These are phyloP conservation scores for Apiospora arundinis DNA, from an alignment of 2,329 filamentous ascomycete genomes.

Conservation along the genomic window DNA sequence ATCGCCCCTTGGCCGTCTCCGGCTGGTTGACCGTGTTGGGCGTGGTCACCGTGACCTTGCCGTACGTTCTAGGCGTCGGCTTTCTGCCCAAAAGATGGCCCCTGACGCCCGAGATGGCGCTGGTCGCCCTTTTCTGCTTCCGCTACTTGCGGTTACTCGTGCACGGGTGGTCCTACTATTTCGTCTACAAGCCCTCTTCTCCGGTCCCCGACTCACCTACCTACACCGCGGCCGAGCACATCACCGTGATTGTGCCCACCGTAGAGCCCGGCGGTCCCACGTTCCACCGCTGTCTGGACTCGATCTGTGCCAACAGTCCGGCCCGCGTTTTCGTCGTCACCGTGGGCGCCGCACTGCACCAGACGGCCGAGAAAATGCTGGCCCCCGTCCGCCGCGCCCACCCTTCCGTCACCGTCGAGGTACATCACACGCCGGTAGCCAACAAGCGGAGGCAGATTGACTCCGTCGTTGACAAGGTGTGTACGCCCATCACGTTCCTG, in stretches of 20 bases:
- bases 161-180: no score
- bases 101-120: no score
- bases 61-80: background rate
- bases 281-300: conserved; percentile 50
- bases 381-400: background rate
- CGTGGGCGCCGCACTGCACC: conserved; percentile 42
- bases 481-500: no score
- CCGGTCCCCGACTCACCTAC: conserved; percentile 24
- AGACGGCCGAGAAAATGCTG: background rate
- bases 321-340: conserved; percentile 51
- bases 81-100: no score
- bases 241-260: conserved; percentile 60
- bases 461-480: background rate
- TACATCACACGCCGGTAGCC: background rate
- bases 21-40: background rate
- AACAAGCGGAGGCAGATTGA: background rate
- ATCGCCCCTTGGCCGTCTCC: background rate
- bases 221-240: conserved; percentile 43
- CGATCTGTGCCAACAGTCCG: conserved; percentile 48
- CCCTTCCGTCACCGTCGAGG: background rate
- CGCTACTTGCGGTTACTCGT: no score
- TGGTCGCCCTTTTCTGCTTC: no score
- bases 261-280: conserved; percentile 48
- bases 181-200: conserved; percentile 42
- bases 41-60: no score